Percentiles rank a stretch among this genome's conserved stretches.
phyloP scores from a whole-genome alignment of 306 rosid species.

The Delonix regia region DNA sequence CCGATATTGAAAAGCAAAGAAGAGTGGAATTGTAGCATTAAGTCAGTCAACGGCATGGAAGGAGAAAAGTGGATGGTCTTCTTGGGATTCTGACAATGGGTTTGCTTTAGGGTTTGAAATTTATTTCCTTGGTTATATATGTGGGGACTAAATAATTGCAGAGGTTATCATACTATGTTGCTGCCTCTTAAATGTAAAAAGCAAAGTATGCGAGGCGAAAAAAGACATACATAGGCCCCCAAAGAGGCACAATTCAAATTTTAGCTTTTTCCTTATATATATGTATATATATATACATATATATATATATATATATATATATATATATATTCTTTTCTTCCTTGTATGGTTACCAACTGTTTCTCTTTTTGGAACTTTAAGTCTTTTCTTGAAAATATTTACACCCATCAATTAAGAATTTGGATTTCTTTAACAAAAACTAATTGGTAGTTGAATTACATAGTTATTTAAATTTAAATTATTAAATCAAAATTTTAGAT shows the following conservation, averaged over 20 bases:
- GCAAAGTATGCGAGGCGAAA: slow-evolving; percentile 35
- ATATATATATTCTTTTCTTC: slow-evolving; percentile 36
- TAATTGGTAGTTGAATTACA: no score
- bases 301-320: no score
- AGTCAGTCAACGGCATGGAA: slow-evolving; percentile 77
- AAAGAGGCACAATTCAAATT: slow-evolving; percentile 78
- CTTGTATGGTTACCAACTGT: slow-evolving; percentile 57
- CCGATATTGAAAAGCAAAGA: not conserved
- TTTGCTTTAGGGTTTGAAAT: slow-evolving; percentile 46
- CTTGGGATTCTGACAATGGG: slow-evolving; percentile 87
- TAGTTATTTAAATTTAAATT: no score
- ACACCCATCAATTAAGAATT: no score
- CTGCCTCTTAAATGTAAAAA: slow-evolving; percentile 56
- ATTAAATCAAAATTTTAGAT: no score
- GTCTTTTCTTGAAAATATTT: no score
- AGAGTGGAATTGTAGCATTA: slow-evolving; percentile 32
- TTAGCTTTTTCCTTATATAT: slow-evolving; percentile 83
- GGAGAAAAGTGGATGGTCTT: slow-evolving; percentile 47
- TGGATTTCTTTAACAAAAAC: no score
- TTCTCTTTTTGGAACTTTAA: slow-evolving; percentile 43
- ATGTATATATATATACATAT: no score
- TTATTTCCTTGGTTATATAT: slow-evolving; percentile 36
- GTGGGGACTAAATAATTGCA: slow-evolving; percentile 95
- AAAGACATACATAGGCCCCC: slow-evolving; percentile 57
- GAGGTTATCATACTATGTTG: slow-evolving; percentile 60